Conservation (phyloP, 208 protist species). For the Giardia muris region DNA sequence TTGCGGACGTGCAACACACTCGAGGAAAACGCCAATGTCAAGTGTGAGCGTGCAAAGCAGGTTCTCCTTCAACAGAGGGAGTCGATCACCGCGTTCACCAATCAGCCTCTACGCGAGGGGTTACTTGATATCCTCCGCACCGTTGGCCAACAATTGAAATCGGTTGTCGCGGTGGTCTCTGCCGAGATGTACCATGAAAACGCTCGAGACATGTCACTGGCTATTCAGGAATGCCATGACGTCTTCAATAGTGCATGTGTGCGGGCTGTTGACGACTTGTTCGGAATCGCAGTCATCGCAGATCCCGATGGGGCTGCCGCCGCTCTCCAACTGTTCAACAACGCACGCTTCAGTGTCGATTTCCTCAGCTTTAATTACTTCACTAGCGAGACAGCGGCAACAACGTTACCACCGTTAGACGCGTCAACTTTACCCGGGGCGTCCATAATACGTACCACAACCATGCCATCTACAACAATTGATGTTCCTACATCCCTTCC, state of each 20-base stretch:
- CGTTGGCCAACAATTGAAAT: not conserved
- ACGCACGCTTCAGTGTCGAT: not conserved
- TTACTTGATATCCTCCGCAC: not conserved
- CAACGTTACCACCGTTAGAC: too few relatives aligned
- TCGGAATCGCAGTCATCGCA: not conserved
- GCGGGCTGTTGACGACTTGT: not conserved
- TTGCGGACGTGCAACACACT: too few relatives aligned
- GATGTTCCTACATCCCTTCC: too few relatives aligned
- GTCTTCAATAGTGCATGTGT: not conserved
- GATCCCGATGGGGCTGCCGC: not conserved
- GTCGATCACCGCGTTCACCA: not conserved
- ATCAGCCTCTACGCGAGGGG: not conserved
- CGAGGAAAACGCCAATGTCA: too few relatives aligned
- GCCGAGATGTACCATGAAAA: not conserved
- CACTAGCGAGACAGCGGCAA: too few relatives aligned
- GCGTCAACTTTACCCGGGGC: too few relatives aligned
- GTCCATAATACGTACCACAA: too few relatives aligned
- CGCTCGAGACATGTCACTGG: not conserved
- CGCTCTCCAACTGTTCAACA: not conserved
- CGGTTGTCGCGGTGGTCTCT: not conserved
- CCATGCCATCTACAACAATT: too few relatives aligned
- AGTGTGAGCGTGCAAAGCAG: too few relatives aligned
- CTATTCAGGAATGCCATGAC: not conserved
- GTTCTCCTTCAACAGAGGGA: too few relatives aligned
- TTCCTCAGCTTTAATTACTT: not conserved